Percentiles rank a stretch among this genome's conserved stretches.
These are phyloP conservation scores for Rickenella mellea DNA, from an alignment of 768 basidiomycete genomes.

Conservation along the genomic window DNA sequence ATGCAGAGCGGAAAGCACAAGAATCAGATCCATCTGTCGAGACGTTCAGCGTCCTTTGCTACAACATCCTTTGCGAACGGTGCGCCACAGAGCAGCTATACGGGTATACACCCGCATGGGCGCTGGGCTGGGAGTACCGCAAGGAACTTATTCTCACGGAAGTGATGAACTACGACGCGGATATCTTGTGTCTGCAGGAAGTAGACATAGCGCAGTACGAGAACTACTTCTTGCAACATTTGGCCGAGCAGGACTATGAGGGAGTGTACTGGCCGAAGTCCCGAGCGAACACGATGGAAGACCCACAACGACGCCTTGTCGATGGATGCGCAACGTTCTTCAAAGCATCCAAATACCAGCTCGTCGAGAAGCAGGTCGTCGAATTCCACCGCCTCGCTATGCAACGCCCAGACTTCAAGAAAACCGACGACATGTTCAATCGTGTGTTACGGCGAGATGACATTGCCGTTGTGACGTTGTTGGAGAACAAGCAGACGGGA, in stretches of 20 bases:
- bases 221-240: slow-evolving; percentile 74
- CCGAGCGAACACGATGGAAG: slow-evolving; percentile 87
- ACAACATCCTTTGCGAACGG: slow-evolving; percentile 92
- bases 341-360: slow-evolving; percentile 78
- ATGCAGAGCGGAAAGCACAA: slow-evolving; percentile 49
- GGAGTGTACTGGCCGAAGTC: slow-evolving; percentile 90
- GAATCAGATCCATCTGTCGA: slow-evolving; percentile 60
- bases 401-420: slow-evolving; percentile 89
- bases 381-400: slow-evolving; percentile 92
- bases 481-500: slow-evolving; percentile 83
- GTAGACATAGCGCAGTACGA: slow-evolving; percentile 89
- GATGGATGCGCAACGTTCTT: slow-evolving; percentile 98
- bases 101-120: slow-evolving; percentile 96
- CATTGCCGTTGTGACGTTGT: slow-evolving; percentile 76
- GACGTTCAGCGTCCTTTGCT: slow-evolving; percentile 72
- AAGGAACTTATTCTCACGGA: slow-evolving; percentile 83
- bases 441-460: slow-evolving; percentile 93
- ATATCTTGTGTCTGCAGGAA: slow-evolving; percentile 93
- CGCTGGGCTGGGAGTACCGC: slow-evolving; percentile 90
- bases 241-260: slow-evolving; percentile 73
- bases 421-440: slow-evolving; percentile 99
- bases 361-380: slow-evolving; percentile 88
- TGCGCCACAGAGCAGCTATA: slow-evolving; percentile 85
- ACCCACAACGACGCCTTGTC: slow-evolving; percentile 75
- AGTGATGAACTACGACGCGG: slow-evolving; percentile 69